Conservation (phyloP, 2,329 filamentous ascomycete genomes). For the Epicoccum nigrum region DNA sequence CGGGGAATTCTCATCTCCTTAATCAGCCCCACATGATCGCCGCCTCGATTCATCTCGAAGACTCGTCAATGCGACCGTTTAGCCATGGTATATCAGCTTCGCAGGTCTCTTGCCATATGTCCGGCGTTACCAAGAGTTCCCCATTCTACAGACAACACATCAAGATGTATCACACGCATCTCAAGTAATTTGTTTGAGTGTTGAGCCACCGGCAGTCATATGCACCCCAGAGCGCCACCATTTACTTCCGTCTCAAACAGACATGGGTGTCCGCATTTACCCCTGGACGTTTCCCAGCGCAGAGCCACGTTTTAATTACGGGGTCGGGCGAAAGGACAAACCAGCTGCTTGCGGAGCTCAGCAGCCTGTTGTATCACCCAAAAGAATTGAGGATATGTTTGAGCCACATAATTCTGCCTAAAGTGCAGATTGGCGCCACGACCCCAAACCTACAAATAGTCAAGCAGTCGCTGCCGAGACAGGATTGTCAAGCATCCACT, state of each 20-base stretch:
- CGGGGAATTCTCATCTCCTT: slow-evolving; percentile 13
- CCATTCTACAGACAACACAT: not conserved
- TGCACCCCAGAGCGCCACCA: slow-evolving; percentile 43
- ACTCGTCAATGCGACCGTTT: slow-evolving; percentile 25
- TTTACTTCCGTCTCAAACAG: slow-evolving; percentile 26
- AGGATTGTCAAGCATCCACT: slow-evolving; percentile 20
- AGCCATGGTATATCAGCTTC: slow-evolving; percentile 24
- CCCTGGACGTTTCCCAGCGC: slow-evolving; percentile 35
- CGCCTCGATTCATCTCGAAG: slow-evolving; percentile 8
- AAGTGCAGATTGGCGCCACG: slow-evolving; percentile 22
- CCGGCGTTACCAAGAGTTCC: slow-evolving; percentile 12
- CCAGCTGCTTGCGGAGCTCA: slow-evolving; percentile 20
- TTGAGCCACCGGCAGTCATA: slow-evolving; percentile 26
- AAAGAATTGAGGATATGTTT: slow-evolving; percentile 24
- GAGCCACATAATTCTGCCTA: slow-evolving; percentile 41
- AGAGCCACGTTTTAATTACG: slow-evolving; percentile 38
- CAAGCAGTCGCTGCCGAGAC: slow-evolving; percentile 28
- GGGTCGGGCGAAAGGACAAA: slow-evolving; percentile 44
- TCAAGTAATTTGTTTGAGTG: slow-evolving; percentile 29
- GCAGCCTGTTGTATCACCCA: slow-evolving; percentile 32
- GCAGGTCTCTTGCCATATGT: slow-evolving; percentile 17
- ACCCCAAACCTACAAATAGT: slow-evolving; percentile 6
- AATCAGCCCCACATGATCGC: slow-evolving; percentile 16
- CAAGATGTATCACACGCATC: not conserved
- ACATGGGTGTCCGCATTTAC: slow-evolving; percentile 29